phyloP scores from a whole-genome alignment of 2,329 filamentous ascomycete species.

The Nemania sp. region DNA sequence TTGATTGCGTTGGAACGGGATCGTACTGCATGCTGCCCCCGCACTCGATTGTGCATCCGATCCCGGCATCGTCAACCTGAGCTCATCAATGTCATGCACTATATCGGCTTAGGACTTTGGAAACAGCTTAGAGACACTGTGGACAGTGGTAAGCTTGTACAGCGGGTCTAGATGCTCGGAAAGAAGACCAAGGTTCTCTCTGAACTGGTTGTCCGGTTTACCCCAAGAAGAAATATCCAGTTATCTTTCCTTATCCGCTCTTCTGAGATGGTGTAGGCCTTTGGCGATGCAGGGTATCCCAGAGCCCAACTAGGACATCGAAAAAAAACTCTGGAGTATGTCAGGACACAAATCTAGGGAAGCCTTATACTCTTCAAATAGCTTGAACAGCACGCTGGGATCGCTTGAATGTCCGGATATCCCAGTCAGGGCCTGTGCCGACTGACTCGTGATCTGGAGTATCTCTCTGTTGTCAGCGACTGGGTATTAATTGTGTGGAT shows the following conservation, averaged over 20 bases:
- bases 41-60: background rate
- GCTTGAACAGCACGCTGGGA: too few species aligned
- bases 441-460: too few species aligned
- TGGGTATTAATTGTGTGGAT: too few species aligned
- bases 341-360: background rate
- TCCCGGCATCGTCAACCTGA: background rate
- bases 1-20: constrained; percentile 1
- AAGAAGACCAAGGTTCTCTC: background rate
- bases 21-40: background rate
- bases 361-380: background rate
- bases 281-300: background rate
- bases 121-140: background rate
- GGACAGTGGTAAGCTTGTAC: background rate
- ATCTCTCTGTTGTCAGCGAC: too few species aligned
- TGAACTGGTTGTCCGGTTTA: background rate
- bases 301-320: background rate
- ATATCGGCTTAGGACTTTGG: background rate
- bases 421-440: too few species aligned
- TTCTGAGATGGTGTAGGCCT: background rate
- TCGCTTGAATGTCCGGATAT: too few species aligned
- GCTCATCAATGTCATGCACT: background rate
- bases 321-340: background rate
- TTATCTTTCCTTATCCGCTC: background rate
- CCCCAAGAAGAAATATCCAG: background rate
- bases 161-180: background rate